phyloP scores from a whole-genome alignment of 352 stramenopile genomes.

The Phytopythium oedochilum region DNA sequence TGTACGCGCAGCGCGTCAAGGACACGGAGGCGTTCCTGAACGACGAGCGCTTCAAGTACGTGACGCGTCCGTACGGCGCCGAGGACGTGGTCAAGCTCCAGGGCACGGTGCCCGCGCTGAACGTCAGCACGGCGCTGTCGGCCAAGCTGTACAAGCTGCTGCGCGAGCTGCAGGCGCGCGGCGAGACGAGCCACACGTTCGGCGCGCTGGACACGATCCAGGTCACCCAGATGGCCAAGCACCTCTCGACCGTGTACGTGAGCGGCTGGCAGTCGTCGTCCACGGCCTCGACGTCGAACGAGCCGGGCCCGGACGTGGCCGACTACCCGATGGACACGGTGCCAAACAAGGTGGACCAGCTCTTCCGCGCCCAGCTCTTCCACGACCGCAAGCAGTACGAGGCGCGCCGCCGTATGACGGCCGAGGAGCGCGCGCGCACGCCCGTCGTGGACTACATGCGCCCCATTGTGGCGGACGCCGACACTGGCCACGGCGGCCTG shows the following conservation, averaged over 20 bases:
- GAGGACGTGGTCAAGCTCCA: slow-evolving; percentile 88
- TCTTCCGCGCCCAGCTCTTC: slow-evolving; percentile 96
- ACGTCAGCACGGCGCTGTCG: slow-evolving; percentile 50
- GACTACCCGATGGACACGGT: slow-evolving; percentile 99
- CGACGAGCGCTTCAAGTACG: slow-evolving; percentile 73
- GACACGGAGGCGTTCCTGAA: slow-evolving; percentile 68
- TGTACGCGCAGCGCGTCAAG: slow-evolving; percentile 62
- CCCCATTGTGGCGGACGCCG: slow-evolving; percentile 96
- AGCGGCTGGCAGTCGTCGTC: slow-evolving; percentile 97
- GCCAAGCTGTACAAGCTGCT: slow-evolving; percentile 87
- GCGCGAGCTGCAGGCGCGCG: slow-evolving; percentile 65
- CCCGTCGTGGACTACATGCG: slow-evolving; percentile 93
- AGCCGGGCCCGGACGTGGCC: slow-evolving; percentile 95
- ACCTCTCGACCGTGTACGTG: slow-evolving; percentile 96
- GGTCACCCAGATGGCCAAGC: slow-evolving; percentile 92
- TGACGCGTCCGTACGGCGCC: slow-evolving; percentile 71
- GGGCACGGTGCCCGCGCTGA: slow-evolving; percentile 50
- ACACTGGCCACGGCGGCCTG: slow-evolving; percentile 96
- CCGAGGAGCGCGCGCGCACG: slow-evolving; percentile 69
- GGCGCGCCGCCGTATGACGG: slow-evolving; percentile 81
- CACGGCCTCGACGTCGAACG: slow-evolving; percentile 94
- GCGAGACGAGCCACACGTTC: slow-evolving; percentile 87
- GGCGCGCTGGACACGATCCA: slow-evolving; percentile 93
- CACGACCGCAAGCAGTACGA: slow-evolving; percentile 97
- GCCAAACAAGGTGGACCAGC: slow-evolving; percentile 97